phyloP scores from a whole-genome alignment of 768 basidiomycete genomes.

The Mycena filopes region DNA sequence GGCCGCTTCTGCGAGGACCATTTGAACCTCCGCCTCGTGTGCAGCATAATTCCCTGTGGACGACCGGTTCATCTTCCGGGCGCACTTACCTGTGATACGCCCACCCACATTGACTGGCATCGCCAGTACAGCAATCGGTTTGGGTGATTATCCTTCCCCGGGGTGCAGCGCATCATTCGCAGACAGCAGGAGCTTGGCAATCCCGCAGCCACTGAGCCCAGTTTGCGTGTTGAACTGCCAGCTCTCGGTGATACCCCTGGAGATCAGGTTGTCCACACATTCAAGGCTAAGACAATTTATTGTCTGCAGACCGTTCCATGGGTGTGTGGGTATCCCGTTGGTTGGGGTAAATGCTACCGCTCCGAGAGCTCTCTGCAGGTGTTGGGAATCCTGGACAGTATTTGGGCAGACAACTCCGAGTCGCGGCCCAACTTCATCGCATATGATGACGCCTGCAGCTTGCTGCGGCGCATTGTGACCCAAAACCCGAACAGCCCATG shows the following conservation, averaged over 20 bases:
- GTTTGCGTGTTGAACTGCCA: background rate
- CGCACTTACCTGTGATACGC: background rate
- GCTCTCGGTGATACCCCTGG: background rate
- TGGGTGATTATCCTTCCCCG: background rate
- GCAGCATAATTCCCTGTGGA: conserved; percentile 8
- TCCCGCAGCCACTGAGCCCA: background rate
- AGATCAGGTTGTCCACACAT: no score
- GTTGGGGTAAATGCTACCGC: conserved; percentile 4
- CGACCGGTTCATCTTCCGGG: background rate
- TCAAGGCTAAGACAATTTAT: background rate
- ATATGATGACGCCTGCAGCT: no score
- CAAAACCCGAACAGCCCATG: conserved; percentile 1
- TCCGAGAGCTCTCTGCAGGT: conserved; percentile 9
- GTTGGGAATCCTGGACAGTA: background rate
- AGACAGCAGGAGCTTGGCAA: background rate
- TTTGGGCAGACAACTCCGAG: background rate
- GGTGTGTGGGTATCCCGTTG: conserved; percentile 7
- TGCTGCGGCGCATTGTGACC: conserved; percentile 3
- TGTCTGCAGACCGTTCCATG: conserved; percentile 9
- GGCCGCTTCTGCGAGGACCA: conserved; percentile 5
- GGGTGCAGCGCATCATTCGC: conserved; percentile 8
- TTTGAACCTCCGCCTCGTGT: background rate
- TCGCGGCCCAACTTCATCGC: background rate
- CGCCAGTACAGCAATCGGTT: background rate
- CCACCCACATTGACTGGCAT: conserved; percentile 5